phyloP scores from a whole-genome alignment of 1,139 yeast genomes.

The Taphrina betulina region DNA sequence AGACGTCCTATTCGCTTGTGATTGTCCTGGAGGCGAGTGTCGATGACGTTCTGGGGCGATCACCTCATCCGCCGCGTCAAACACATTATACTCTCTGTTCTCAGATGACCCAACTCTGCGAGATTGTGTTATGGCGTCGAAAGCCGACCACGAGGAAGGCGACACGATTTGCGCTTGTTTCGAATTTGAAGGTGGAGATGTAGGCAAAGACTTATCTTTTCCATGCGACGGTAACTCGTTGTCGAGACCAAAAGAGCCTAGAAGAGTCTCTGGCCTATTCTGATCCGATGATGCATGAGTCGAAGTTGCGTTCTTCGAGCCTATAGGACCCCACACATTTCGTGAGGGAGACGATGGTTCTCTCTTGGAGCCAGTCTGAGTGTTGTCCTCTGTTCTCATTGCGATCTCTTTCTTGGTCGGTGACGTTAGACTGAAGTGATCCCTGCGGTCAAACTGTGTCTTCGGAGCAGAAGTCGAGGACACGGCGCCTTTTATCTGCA shows the following conservation, averaged over 20 bases:
- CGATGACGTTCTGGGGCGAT: neutral
- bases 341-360: neutral
- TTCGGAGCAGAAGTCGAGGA: neutral
- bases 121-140: slow-evolving; percentile 2
- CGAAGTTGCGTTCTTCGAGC: slow-evolving; percentile 8
- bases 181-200: no score
- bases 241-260: neutral
- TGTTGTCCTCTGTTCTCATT: neutral
- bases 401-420: neutral
- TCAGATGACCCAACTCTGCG: neutral
- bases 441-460: neutral
- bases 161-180: neutral
- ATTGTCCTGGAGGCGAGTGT: slow-evolving; percentile 23
- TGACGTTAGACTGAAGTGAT: neutral
- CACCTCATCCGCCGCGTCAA: slow-evolving; percentile 6
- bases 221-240: no score
- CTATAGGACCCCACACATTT: slow-evolving; percentile 29
- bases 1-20: slow-evolving; percentile 19
- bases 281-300: neutral
- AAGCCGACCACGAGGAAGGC: slow-evolving; percentile 8
- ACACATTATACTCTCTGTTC: slow-evolving; percentile 3
- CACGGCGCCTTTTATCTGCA: no score
- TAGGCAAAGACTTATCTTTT: no score
- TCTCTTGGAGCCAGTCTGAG: neutral
- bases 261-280: neutral